Evolutionary conservation across 2,329 filamentous ascomycete genomes (phyloP).

Genomic region (Penicillium sp.): DNA sequence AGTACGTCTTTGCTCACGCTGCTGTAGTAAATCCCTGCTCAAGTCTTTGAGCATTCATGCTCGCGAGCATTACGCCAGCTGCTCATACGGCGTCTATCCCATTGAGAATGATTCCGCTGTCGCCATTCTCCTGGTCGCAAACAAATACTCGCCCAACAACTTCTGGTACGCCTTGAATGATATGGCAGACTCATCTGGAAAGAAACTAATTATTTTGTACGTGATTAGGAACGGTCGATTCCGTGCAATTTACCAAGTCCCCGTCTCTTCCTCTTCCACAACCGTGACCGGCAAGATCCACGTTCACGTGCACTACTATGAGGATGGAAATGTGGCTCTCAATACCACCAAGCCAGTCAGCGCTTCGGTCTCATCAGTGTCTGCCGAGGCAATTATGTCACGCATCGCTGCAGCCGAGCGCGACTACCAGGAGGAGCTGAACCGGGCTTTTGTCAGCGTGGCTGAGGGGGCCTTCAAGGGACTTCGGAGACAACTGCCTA

Average conservation of each 20-base stretch:
- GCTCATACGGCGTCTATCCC: conserved; percentile 79
- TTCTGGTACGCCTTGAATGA: conserved; percentile 68
- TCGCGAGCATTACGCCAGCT: conserved; percentile 83
- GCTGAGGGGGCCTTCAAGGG: conserved; percentile 96
- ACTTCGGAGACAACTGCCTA: conserved; percentile 85
- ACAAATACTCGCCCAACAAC: conserved; percentile 97
- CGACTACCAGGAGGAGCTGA: conserved; percentile 95
- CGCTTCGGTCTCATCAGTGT: conserved; percentile 60
- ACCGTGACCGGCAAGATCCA: conserved; percentile 77
- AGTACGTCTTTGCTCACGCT: background rate
- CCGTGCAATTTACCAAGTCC: conserved; percentile 82
- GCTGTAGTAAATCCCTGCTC: conserved; percentile 72
- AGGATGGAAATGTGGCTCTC: conserved; percentile 95
- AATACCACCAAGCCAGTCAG: conserved; percentile 79
- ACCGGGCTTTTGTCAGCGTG: conserved; percentile 81
- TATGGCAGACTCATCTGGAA: background rate
- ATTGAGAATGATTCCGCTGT: conserved; percentile 72
- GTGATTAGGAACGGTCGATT: conserved; percentile 82
- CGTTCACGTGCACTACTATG: conserved; percentile 98
- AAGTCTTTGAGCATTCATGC: conserved; percentile 76
- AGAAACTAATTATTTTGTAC: background rate
- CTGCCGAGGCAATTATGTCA: conserved; percentile 69
- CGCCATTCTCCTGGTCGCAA: conserved; percentile 82
- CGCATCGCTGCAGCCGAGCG: conserved; percentile 80
- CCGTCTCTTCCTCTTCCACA: conserved; percentile 60